phyloP scores from a whole-genome alignment of 768 basidiomycete genomes.

The Leccinum olivaceopallidum region DNA sequence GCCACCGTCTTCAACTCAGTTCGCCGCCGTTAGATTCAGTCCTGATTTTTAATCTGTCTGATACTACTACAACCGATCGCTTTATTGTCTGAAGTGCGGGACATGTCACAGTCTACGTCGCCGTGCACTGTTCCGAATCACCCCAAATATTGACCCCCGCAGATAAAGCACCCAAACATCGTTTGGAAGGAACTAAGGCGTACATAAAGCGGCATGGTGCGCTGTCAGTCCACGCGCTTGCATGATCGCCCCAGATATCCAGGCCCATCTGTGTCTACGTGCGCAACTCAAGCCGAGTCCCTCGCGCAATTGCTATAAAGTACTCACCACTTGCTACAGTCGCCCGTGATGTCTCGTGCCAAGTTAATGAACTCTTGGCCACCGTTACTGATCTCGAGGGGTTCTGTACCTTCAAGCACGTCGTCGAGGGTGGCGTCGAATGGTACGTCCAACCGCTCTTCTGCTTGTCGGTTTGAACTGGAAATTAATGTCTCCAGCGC shows the following conservation, averaged over 20 bases:
- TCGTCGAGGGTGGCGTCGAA: too few relatives aligned
- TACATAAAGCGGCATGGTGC: slow-evolving; percentile 26
- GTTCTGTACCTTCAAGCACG: too few relatives aligned
- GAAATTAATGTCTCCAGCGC: too few relatives aligned
- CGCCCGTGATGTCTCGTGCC: too few relatives aligned
- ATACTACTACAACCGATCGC: background rate
- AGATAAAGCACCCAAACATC: too few relatives aligned
- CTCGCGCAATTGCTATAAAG: too few relatives aligned
- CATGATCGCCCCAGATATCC: slow-evolving; percentile 40
- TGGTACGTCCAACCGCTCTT: too few relatives aligned
- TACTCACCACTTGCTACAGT: too few relatives aligned
- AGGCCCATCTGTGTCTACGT: slow-evolving; percentile 56
- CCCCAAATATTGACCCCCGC: background rate
- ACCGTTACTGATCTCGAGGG: too few relatives aligned
- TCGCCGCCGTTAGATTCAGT: background rate
- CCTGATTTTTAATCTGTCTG: background rate
- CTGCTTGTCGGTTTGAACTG: too few relatives aligned
- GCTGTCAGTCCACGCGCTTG: slow-evolving; percentile 13
- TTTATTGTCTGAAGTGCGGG: background rate
- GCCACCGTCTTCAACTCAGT: background rate
- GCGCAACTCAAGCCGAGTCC: background rate
- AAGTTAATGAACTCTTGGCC: too few relatives aligned
- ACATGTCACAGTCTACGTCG: background rate
- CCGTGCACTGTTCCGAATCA: background rate
- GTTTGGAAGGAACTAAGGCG: too few relatives aligned